These are phyloP conservation scores for Voacanga thouarsii DNA, from an alignment of 257 asterid genomes.

Conservation along the genomic window DNA sequence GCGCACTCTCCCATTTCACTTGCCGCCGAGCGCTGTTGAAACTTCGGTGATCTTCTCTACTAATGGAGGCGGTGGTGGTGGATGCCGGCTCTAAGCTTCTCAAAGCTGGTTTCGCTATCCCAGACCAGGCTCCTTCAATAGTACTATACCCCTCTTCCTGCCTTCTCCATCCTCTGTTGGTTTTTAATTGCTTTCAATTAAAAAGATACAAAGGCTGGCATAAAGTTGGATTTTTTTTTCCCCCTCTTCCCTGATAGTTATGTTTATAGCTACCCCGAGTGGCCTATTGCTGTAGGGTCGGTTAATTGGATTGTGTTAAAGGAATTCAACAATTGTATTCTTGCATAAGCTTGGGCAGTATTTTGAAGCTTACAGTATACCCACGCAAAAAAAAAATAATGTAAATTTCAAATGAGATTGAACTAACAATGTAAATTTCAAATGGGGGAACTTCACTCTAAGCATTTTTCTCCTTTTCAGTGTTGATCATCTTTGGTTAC, in stretches of 20 bases:
- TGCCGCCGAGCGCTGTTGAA: not conserved
- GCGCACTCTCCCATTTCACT: not conserved
- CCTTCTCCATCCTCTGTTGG: not conserved
- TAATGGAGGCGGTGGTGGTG: slow-evolving; percentile 92
- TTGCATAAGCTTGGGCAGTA: not conserved
- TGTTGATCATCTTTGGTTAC: not conserved
- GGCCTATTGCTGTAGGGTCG: not conserved
- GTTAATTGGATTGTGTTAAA: not conserved
- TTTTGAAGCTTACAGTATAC: not conserved
- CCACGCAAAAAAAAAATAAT: not conserved
- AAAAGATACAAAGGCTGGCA: not conserved
- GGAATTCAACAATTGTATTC: not conserved
- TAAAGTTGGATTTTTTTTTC: not conserved
- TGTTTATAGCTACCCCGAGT: not conserved
- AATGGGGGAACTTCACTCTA: not conserved
- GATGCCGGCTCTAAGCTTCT: slow-evolving; percentile 83
- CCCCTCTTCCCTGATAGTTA: not conserved
- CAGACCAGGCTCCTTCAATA: slow-evolving; percentile 96
- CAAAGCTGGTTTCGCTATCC: slow-evolving; percentile 89
- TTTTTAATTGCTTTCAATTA: not conserved
- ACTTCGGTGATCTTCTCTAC: not conserved
- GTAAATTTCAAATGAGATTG: not conserved
- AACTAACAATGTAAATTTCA: not conserved
- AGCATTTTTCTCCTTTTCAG: not conserved
- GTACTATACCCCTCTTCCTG: slow-evolving; percentile 25